These are phyloP conservation scores for Linum trigynum DNA, from an alignment of 345 rosid genomes.

Conservation along the genomic window DNA sequence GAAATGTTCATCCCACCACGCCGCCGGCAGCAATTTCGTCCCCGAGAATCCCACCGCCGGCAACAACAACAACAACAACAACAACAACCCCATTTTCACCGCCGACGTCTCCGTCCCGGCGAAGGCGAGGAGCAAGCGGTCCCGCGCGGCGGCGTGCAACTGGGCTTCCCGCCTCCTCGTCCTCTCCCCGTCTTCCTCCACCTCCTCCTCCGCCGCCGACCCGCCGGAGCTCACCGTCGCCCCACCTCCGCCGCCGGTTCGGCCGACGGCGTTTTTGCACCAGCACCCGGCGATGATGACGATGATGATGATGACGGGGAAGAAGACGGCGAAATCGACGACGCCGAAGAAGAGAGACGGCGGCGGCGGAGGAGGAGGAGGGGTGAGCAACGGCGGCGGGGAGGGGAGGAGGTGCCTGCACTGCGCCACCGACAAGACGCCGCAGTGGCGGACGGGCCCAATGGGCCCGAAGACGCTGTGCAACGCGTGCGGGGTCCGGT, in stretches of 20 bases:
- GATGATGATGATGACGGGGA: conserved; percentile 5
- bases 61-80: conserved; percentile 1
- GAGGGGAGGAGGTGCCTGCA: conserved; percentile 39
- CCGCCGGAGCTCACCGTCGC: background rate
- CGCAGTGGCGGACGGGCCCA: conserved; percentile 82
- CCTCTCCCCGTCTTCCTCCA: conserved; percentile 22
- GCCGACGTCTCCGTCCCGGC: conserved; percentile 72
- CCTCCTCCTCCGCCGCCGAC: conserved; percentile 29
- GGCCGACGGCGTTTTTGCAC: background rate
- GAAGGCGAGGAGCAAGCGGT: conserved; percentile 92
- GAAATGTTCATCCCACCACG: conserved; percentile 36
- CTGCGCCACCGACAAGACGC: conserved; percentile 71
- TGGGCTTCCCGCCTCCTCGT: conserved; percentile 82
- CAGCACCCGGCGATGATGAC: background rate
- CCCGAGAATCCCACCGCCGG: conserved; percentile 20
- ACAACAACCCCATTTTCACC: conserved; percentile 33
- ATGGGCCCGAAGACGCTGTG: conserved; percentile 81
- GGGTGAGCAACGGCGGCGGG: conserved; percentile 28
- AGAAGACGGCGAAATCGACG: conserved; percentile 22
- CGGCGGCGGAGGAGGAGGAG: conserved; percentile 12
- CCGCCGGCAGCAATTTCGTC: conserved; percentile 20
- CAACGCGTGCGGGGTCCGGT: conserved; percentile 84
- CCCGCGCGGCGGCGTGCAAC: conserved; percentile 67
- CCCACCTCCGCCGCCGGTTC: conserved; percentile 3
- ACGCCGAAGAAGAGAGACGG: conserved; percentile 35